Evolutionary conservation across 2,329 filamentous ascomycete species (phyloP), one percentile per base, ranked within the genome.

Genomic region (Tolypocladium pustulatum): DNA sequence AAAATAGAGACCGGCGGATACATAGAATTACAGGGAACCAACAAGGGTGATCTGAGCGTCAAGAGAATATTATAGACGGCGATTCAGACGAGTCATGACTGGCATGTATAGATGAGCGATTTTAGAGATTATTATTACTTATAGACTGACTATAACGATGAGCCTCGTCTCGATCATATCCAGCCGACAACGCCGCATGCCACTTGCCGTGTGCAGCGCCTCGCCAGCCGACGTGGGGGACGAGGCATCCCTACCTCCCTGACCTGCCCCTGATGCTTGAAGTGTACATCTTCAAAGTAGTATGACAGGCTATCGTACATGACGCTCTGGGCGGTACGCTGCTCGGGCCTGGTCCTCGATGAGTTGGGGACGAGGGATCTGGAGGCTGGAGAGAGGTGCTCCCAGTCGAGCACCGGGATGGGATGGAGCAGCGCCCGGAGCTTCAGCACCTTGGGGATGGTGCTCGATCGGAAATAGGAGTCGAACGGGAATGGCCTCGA

Each of bases 1-100:
- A 84, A 82, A 70, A 75, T 91, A 17, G 85, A 89, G 69, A 72
- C 72, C 0, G 81, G 81, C 1, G 81, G 79, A 0, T 75, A 81
- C 41, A 56, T 87, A 9, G 79, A 79, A 63, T 63, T 84, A 32
- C 77, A 78, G 1, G 78, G 75, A 2, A 69, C 65, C 0, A 69
- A 73, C 2, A 71, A 75, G 37, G 82, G 81, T 1, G 72, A 76
- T 30, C 65, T 89, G 59, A 73, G 68, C 4, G 79, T 89, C 7
- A 78, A 71, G 20, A 81, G 76, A 65, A 76, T 83, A 57, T 63
- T 78, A 57, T 80, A 72, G 65, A 66, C 0, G 30, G 49, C 30
- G 30, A 34, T n/a, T 9, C 41, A 40, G 38, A 56, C 17, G 55
- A 46, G 12, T 36, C 34, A 41, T 46, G 55, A 34, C 38, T 57